A percentile compares a stretch with the other conserved stretches of the same genome.
phyloP scores from a whole-genome alignment of 1,139 yeast genomes.

The Chernovozyma sophiae-reginae region DNA sequence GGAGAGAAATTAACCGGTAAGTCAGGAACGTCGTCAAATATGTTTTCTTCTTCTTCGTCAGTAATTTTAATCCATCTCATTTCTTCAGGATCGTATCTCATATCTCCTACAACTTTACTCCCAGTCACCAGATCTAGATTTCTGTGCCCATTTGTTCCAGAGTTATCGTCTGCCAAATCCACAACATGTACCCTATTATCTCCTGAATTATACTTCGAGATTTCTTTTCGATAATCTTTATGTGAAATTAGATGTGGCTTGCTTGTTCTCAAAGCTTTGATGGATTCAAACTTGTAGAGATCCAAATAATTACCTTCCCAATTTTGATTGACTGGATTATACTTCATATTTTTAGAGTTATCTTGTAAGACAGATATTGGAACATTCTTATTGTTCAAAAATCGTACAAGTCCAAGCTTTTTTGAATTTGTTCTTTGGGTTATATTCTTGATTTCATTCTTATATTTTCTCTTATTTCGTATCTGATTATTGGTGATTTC shows the following conservation, averaged over 20 bases:
- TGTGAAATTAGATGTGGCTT: constrained; percentile 20
- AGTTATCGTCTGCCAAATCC: constrained; percentile 9
- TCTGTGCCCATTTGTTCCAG: not conserved
- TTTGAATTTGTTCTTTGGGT: constrained; percentile 7
- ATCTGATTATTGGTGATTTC: constrained; percentile 21
- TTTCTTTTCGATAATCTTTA: constrained; percentile 17
- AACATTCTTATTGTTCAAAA: constrained; percentile 20
- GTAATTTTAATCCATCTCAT: constrained; percentile 50
- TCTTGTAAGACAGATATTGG: constrained; percentile 9
- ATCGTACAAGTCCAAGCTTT: constrained; percentile 31
- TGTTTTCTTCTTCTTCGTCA: constrained; percentile 42
- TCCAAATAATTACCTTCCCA: constrained; percentile 76
- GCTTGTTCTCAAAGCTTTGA: constrained; percentile 10
- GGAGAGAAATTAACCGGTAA: constrained; percentile 8
- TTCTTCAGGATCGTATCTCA: constrained; percentile 59
- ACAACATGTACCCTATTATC: constrained; percentile 4
- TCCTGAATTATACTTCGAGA: not conserved
- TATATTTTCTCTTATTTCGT: constrained; percentile 4
- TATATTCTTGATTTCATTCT: not conserved
- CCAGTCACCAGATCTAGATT: constrained; percentile 1
- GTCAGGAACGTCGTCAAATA: constrained; percentile 52
- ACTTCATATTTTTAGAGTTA: constrained; percentile 41
- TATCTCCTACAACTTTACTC: constrained; percentile 39
- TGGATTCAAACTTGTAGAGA: constrained; percentile 42
- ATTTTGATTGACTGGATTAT: constrained; percentile 43